These are phyloP conservation scores for Boeremia lycopersici DNA, from an alignment of 2,329 filamentous ascomycete species.

Conservation along the genomic window DNA sequence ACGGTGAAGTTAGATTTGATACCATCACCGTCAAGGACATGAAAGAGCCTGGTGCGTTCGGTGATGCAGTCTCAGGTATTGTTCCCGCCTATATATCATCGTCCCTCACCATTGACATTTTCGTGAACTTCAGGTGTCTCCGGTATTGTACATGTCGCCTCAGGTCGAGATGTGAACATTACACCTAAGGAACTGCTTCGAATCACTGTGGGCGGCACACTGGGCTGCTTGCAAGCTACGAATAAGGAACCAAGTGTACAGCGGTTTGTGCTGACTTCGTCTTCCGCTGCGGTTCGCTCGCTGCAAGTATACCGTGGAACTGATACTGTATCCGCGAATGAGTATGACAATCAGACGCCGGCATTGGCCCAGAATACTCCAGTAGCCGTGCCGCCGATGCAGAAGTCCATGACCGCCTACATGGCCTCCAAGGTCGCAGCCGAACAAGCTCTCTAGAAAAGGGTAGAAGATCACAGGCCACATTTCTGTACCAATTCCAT, in stretches of 20 bases:
- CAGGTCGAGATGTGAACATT: not conserved
- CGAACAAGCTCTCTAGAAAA: conserved; percentile 53
- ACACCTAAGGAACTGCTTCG: conserved; percentile 17
- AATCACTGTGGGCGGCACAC: conserved; percentile 44
- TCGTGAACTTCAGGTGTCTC: not conserved
- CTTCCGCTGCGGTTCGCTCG: conserved; percentile 38
- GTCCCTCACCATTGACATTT: not conserved
- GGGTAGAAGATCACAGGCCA: conserved; percentile 48
- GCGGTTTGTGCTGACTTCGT: conserved; percentile 52
- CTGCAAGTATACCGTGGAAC: conserved; percentile 35
- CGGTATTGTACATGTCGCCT: not conserved
- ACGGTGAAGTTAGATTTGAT: conserved; percentile 13
- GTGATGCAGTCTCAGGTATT: not conserved
- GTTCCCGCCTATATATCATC: not conserved
- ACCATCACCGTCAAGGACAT: not conserved
- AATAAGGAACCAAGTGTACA: conserved; percentile 49
- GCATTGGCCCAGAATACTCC: conserved; percentile 36
- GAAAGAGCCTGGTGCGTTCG: not conserved
- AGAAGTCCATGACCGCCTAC: conserved; percentile 40
- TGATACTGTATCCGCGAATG: conserved; percentile 35
- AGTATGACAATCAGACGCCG: conserved; percentile 43
- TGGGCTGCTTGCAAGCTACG: conserved; percentile 50
- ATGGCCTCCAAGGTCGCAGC: conserved; percentile 51
- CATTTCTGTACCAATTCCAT: conserved; percentile 49
- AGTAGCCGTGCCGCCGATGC: conserved; percentile 25